A percentile compares a stretch with the other conserved stretches of the same genome.
Evolutionary conservation across 2,329 filamentous ascomycete species (phyloP).

Genomic region (Cladophialophora carrionii): DNA sequence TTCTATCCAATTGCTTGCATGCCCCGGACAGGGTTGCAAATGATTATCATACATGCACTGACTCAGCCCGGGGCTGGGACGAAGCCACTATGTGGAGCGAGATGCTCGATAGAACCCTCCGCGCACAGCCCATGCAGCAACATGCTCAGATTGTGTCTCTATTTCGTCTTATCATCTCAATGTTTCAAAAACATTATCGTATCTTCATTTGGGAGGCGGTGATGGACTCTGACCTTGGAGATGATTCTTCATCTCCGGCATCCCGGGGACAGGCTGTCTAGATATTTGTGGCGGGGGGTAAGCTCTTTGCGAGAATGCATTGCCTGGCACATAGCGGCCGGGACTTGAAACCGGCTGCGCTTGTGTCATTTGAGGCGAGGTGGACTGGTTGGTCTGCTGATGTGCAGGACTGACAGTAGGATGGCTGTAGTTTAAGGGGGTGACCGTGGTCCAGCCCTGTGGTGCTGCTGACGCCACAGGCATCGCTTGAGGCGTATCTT

Average conservation of each 20-base stretch:
- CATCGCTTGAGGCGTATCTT: constrained; percentile 28
- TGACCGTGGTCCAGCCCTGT: constrained; percentile 21
- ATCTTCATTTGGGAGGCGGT: constrained; percentile 23
- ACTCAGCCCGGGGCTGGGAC: neutral
- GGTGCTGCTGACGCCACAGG: constrained; percentile 16
- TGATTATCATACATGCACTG: constrained; percentile 2
- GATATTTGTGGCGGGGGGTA: constrained; percentile 22
- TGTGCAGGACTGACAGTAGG: constrained; percentile 2
- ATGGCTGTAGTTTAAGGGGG: constrained; percentile 25
- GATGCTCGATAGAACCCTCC: neutral
- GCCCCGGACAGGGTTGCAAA: neutral
- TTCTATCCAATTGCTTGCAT: neutral
- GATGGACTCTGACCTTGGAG: constrained; percentile 12
- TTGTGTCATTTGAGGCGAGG: constrained; percentile 20
- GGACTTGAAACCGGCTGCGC: constrained; percentile 14
- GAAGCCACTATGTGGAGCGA: neutral
- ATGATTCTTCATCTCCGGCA: constrained; percentile 35
- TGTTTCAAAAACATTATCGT: constrained; percentile 9
- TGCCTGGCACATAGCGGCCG: constrained; percentile 32
- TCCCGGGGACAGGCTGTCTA: constrained; percentile 33
- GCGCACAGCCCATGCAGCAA: neutral
- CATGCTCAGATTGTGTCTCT: neutral
- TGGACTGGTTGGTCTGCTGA: constrained; percentile 7
- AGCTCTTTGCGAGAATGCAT: constrained; percentile 38
- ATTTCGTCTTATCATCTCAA: constrained; percentile 12